Evolutionary conservation across 106 monocot genomes (phyloP).

Genomic region (Platanthera guangdongensis): DNA sequence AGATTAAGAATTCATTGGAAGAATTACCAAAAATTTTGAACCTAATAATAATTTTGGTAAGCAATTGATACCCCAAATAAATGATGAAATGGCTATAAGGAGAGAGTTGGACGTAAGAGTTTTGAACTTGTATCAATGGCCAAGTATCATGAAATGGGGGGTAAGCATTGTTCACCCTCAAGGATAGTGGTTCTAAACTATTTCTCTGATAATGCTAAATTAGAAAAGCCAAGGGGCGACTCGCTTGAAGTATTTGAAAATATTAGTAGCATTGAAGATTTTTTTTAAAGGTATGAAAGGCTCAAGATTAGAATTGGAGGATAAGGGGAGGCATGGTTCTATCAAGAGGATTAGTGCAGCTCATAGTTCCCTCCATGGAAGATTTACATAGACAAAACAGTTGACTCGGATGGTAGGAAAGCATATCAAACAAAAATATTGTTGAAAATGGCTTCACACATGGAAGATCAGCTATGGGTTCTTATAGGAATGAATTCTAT

Average conservation of each 20-base stretch:
- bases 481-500: too few relatives aligned
- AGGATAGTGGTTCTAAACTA: constrained; percentile 78
- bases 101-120: neutral
- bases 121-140: constrained; percentile 5
- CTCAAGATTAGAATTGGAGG: constrained; percentile 59
- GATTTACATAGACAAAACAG: constrained; percentile 30
- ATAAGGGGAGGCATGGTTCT: constrained; percentile 26
- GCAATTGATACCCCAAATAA: neutral
- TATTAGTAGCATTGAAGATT: constrained; percentile 48
- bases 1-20: too few relatives aligned
- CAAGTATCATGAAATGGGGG: constrained; percentile 17
- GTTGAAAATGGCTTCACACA: too few relatives aligned
- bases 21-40: neutral
- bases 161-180: constrained; percentile 32
- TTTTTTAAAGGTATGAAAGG: constrained; percentile 83
- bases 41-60: neutral
- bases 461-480: too few relatives aligned
- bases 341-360: neutral
- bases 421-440: too few relatives aligned
- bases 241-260: constrained; percentile 34
- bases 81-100: neutral
- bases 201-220: constrained; percentile 33
- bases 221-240: constrained; percentile 26
- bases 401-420: constrained; percentile 12
- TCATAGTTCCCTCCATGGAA: constrained; percentile 18